These are phyloP conservation scores for Yamadazyma oceani DNA, from an alignment of 1,139 yeast species.

Conservation along the genomic window DNA sequence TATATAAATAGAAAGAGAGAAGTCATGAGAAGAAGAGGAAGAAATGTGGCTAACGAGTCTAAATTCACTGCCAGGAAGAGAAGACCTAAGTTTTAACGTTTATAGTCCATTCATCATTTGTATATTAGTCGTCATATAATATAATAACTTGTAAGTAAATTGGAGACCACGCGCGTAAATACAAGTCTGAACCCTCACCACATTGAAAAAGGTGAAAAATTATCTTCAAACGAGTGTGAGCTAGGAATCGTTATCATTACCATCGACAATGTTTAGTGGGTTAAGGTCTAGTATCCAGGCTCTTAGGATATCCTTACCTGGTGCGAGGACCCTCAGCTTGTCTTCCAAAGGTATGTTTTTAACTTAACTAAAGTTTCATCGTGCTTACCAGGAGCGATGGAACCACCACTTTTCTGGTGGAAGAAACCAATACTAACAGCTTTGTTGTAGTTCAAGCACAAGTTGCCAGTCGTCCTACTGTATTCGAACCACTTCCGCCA, in stretches of 20 bases:
- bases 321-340: not conserved
- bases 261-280: too few relatives aligned
- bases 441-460: constrained; percentile 11
- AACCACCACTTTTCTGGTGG: too few relatives aligned
- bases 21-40: constrained; percentile 88
- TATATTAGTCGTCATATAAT: constrained; percentile 6
- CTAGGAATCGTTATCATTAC: too few relatives aligned
- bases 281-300: too few relatives aligned
- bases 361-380: too few relatives aligned
- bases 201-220: constrained; percentile 5
- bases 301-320: too few relatives aligned
- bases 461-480: constrained; percentile 29
- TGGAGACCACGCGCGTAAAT: constrained; percentile 1
- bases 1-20: constrained; percentile 91
- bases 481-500: constrained; percentile 54
- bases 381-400: too few relatives aligned
- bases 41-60: constrained; percentile 83
- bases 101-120: constrained; percentile 1
- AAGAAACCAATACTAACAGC: constrained; percentile 3
- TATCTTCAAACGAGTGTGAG: not conserved
- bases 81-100: constrained; percentile 66
- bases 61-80: constrained; percentile 94
- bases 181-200: not conserved
- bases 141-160: not conserved
- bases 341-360: constrained; percentile 6